Evolutionary conservation across 441 rosid species (phyloP).

Genomic region (Pelargonium cotyledonis): DNA sequence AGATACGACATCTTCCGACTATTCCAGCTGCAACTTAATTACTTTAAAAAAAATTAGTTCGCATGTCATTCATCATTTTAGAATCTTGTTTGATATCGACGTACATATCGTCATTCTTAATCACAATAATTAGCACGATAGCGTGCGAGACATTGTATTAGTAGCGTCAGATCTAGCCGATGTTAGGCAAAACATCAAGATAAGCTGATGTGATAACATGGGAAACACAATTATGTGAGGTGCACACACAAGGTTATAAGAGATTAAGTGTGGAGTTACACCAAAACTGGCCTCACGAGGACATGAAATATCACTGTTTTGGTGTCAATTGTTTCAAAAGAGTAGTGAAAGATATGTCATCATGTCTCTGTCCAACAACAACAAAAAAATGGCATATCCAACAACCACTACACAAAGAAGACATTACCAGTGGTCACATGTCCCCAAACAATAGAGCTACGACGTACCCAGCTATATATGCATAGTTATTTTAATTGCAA

Average conservation of each 20-base stretch:
- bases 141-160: no score
- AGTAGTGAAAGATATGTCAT: not conserved
- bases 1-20: no score
- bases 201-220: not conserved
- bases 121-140: no score
- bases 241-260: not conserved
- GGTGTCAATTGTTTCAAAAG: not conserved
- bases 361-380: constrained; percentile 1
- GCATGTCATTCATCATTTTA: no score
- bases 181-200: not conserved
- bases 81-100: no score
- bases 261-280: not conserved
- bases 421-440: not conserved
- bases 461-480: no score
- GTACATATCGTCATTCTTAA: no score
- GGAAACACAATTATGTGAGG: no score
- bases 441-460: no score
- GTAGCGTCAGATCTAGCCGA: not conserved
- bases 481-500: no score
- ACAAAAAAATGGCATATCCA: not conserved
- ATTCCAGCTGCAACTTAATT: no score
- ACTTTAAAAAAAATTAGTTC: no score
- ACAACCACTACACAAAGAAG: not conserved
- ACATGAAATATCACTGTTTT: not conserved
- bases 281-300: not conserved